Evolutionary conservation across 73 alveolate species (phyloP).

Genomic region (Paramecium bursaria): DNA sequence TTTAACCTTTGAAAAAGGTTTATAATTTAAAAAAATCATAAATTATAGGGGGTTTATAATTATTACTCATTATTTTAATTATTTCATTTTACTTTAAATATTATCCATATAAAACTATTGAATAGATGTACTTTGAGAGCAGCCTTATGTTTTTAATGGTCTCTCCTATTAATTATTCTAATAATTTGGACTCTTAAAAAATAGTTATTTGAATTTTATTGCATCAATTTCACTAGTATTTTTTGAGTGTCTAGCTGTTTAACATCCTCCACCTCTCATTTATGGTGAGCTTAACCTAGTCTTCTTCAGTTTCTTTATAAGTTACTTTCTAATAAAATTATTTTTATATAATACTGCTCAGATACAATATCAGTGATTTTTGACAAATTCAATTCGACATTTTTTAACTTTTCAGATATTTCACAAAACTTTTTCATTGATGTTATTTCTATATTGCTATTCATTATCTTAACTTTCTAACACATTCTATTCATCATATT

Average conservation of each 20-base stretch:
- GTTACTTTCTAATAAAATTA: no score
- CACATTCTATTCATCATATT: neutral
- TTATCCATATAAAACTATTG: no score
- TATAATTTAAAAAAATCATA: no score
- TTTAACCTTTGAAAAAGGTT: no score
- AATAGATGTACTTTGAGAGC: no score
- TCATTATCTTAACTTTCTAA: neutral
- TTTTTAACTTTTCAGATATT: neutral
- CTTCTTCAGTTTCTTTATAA: neutral
- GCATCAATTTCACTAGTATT: constrained; percentile 47
- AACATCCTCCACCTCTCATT: neutral
- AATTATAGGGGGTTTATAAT: no score
- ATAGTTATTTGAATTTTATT: constrained; percentile 19
- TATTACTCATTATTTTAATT: no score
- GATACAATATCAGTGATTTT: neutral
- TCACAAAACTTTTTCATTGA: constrained; percentile 11
- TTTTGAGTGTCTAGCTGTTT: constrained; percentile 10
- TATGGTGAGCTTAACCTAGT: neutral
- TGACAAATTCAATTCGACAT: neutral
- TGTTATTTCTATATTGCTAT: neutral
- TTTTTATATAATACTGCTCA: no score
- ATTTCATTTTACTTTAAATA: no score
- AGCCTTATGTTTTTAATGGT: neutral
- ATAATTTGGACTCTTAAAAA: constrained; percentile 11
- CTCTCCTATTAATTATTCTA: neutral